Evolutionary conservation across 1,284 basidiomycete genomes (phyloP), one percentile per base, ranked within the genome.

Genomic region (Tranzscheliella williamsii): DNA sequence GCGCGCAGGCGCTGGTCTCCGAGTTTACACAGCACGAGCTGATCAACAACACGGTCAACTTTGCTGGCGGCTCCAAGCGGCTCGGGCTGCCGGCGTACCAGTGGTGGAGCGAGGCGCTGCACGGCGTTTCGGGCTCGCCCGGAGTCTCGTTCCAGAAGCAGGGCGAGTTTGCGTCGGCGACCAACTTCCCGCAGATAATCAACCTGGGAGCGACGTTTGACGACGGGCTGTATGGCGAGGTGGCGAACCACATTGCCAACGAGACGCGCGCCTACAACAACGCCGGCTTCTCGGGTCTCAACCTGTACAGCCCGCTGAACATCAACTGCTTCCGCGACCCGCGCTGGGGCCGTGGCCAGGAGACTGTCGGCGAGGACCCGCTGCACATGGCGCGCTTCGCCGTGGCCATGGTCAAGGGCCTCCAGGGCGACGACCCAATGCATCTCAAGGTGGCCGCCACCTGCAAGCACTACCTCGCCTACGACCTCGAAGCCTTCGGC

Each of bases 31-130:
- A 35, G 18, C 13, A 21, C 5, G 51, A 54, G 21, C 51, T 54
- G 24, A 36, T 54, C 44, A 47, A 48, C 36, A 54, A 54, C 45
- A 54, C 51, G 16, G 43, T 54, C 44, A 54, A 54, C 45, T 36
- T 24, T 16, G 51, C 51, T 1, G 29, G 40, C 18, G 51, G 51
- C n/a, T 44, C 48, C 0, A 27, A 39, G 1, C 40, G 51, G 5
- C 44, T 54, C 20, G 51, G 51, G 15, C 23, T 54, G 20, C 51
- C 51, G 11, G 24, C 32, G 21, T 54, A 54, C 37, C 51, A 54
- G 15, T 54, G 51, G 51, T 54, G 51, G 51, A 54, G 44, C 13
- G 51, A 54, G 23, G 51, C 51, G 0, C 23, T 54, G 11, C 51
- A 54, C 37, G 51, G 51, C 2, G 45, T 54, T 3, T 40, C 51